phyloP scores from a whole-genome alignment of 2,329 filamentous ascomycete species.

The Monilinia fructicola region DNA sequence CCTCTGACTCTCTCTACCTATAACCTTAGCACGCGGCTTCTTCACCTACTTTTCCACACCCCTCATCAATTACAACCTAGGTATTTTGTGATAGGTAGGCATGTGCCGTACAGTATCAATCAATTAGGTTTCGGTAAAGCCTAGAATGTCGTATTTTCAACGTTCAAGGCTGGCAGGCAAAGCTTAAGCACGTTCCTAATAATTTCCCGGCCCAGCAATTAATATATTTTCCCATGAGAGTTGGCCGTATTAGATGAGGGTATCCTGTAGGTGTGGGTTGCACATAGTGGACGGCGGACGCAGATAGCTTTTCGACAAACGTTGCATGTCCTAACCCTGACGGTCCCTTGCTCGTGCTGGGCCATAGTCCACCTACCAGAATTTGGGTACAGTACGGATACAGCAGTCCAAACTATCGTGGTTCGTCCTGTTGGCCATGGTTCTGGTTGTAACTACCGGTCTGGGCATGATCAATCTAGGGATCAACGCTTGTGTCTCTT shows the following conservation, averaged over 20 bases:
- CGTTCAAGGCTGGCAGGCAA: conserved; percentile 24
- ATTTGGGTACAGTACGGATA: too few relatives aligned
- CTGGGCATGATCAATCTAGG: background rate
- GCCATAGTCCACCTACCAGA: background rate
- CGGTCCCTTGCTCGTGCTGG: background rate
- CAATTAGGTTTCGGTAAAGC: conserved; percentile 9
- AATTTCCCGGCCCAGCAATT: conserved; percentile 16
- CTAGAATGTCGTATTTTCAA: conserved; percentile 11
- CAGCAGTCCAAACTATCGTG: too few relatives aligned
- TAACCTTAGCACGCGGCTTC: too few relatives aligned
- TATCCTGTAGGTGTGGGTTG: conserved; percentile 7
- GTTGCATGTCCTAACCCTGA: background rate
- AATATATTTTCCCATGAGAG: conserved; percentile 9
- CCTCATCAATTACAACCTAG: background rate
- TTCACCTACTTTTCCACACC: background rate
- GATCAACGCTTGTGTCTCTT: background rate
- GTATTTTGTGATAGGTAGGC: background rate
- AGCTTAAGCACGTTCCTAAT: conserved; percentile 19
- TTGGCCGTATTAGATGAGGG: conserved; percentile 3
- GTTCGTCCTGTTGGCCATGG: too few relatives aligned
- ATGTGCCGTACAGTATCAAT: background rate
- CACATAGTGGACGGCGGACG: background rate
- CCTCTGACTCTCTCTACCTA: too few relatives aligned
- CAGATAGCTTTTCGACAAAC: background rate
- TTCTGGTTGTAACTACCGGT: background rate